Conservation (phyloP, 75 land plant species). For the Cupressus sempervirens region DNA sequence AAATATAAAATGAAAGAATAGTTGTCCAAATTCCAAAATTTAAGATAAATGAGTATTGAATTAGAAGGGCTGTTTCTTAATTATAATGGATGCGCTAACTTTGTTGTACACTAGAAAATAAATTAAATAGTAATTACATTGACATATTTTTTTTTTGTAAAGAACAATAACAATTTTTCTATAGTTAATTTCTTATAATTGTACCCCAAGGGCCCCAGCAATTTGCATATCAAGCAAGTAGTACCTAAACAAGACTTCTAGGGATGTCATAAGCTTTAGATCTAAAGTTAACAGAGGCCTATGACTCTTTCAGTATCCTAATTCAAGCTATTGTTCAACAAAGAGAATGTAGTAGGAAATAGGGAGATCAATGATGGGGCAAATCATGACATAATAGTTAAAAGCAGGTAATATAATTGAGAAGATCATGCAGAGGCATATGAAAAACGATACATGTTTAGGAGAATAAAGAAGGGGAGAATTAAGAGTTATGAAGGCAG, state of each 20-base stretch:
- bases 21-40: background rate
- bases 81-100: no score
- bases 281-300: background rate
- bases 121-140: no score
- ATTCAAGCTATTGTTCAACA: no score
- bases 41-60: background rate
- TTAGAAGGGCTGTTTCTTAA: no score
- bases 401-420: background rate
- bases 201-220: no score
- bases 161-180: no score
- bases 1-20: background rate
- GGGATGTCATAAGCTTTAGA: background rate
- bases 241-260: background rate
- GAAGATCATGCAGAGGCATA: background rate
- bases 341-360: background rate
- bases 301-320: background rate
- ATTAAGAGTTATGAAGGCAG: background rate
- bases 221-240: background rate
- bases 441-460: no score
- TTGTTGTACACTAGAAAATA: no score
- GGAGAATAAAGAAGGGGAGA: background rate
- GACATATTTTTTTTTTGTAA: no score
- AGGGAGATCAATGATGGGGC: background rate
- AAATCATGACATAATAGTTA: background rate
- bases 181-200: no score